Percentiles rank a stretch among this genome's conserved stretches.
These are phyloP conservation scores for Debaryomycetaceae sp. DNA, from an alignment of 1,139 yeast species.

Conservation along the genomic window DNA sequence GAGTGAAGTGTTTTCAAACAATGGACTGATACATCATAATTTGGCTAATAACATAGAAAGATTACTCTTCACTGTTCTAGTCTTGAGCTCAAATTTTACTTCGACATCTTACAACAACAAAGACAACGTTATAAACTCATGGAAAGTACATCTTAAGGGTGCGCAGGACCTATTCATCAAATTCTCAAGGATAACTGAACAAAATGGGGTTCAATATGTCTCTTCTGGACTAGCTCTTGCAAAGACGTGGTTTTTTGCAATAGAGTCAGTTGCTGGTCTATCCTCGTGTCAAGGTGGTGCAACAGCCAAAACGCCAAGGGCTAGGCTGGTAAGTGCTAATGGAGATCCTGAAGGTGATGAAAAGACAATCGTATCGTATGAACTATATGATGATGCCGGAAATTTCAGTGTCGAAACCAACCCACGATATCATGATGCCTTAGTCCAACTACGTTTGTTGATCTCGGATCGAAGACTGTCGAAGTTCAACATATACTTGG, in stretches of 20 bases:
- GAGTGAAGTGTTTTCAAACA: conserved; percentile 28
- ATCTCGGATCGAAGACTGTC: conserved; percentile 13
- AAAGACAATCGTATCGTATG: conserved; percentile 9
- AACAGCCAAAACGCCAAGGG: conserved; percentile 8
- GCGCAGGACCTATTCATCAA: conserved; percentile 38
- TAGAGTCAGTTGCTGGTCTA: conserved; percentile 36
- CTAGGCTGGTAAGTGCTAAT: conserved; percentile 1
- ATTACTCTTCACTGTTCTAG: conserved; percentile 35
- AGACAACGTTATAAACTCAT: conserved; percentile 20
- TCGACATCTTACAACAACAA: conserved; percentile 21
- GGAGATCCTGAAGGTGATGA: conserved; percentile 13
- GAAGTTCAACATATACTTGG: conserved; percentile 34
- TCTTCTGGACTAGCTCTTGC: conserved; percentile 43
- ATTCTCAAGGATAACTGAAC: conserved; percentile 22
- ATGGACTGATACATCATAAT: conserved; percentile 13
- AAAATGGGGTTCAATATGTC: conserved; percentile 11
- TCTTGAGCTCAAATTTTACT: conserved; percentile 36
- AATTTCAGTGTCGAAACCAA: conserved; percentile 24
- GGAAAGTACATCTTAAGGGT: conserved; percentile 41
- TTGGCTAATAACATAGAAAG: conserved; percentile 33
- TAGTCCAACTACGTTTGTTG: conserved; percentile 27
- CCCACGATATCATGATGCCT: conserved; percentile 32
- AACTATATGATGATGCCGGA: conserved; percentile 31
- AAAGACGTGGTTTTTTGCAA: conserved; percentile 44
- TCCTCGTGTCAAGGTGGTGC: conserved; percentile 33